Base-by-base conservation (phyloP, 306 rosid species). In the Sicyos baderoa region DNA sequence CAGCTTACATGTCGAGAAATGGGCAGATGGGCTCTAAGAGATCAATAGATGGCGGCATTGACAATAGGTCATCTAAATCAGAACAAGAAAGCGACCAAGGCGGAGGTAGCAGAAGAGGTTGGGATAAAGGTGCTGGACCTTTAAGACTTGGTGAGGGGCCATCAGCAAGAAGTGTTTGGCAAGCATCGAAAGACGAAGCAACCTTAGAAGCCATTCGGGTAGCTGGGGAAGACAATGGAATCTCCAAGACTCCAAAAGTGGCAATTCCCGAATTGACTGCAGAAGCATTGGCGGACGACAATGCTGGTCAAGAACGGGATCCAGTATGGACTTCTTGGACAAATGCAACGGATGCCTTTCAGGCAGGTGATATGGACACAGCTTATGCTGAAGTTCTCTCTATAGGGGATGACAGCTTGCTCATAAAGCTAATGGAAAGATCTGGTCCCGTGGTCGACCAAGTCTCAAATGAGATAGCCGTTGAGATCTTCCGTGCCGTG, bases 131-230 rank as follows among this genome's bases (percentile, higher is more conserved):
- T 61, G 81, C 83, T 75, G 84, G 89, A 79, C 91, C 91, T 32
- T 70, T 85, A 71, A 81, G 96, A 77, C 83, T 84, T 54, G 98
- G 97, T 29, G 97, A 93, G 85, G 98, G 98, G 35, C 98, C 98
- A 80, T 93, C 98, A 5, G 98, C 98, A 49, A 88, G 98, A 82
- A 89, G 98, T 68, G 98, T 93, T 42, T 93, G 98, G 98, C 98
- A 86, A 81, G 97, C 98, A 60, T 93, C 97, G 6, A 93, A 93
- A 79, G 98, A 93, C 60, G 98, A 93, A 86, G 98, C 98, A 66
- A 90, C 98, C 60, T 79, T 93, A 78, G 96, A 88, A 85, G 98
- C 98, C 63, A 93, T 93, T 79, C 82, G 97, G 50, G 91, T 89
- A 47, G 97, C 94, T 51, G 98, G 98, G 22, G 98, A 93, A 52